Conservation (phyloP, 2,329 filamentous ascomycete species). For the Westerdykella ornata region DNA sequence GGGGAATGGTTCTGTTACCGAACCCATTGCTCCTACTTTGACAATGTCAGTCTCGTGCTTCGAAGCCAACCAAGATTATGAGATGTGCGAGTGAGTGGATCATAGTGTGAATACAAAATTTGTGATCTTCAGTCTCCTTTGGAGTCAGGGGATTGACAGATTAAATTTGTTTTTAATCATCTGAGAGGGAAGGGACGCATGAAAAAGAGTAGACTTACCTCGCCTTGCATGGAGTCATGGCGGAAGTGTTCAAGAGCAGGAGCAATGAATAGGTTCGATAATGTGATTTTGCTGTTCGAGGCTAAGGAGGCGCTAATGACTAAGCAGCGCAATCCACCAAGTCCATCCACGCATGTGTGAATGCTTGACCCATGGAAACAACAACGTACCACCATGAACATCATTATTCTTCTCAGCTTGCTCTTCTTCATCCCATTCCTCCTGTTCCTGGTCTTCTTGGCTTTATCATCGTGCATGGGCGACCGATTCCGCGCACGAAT, state of each 20-base stretch:
- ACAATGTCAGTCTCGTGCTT: slow-evolving; percentile 4
- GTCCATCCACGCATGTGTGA: too few species aligned
- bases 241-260: slow-evolving; percentile 6
- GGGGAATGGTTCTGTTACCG: slow-evolving; percentile 55
- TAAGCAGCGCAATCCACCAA: background rate
- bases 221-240: slow-evolving; percentile 34
- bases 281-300: slow-evolving; percentile 1
- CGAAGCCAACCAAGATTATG: slow-evolving; percentile 6
- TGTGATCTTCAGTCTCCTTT: slow-evolving; percentile 48
- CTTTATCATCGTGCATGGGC: slow-evolving; percentile 51
- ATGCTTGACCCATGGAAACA: too few species aligned
- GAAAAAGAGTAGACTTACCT: slow-evolving; percentile 20
- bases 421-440: slow-evolving; percentile 33
- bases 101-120: slow-evolving; percentile 39
- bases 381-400: slow-evolving; percentile 23
- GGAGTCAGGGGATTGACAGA: slow-evolving; percentile 81
- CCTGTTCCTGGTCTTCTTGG: slow-evolving; percentile 44
- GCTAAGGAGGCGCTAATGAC: background rate
- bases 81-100: slow-evolving; percentile 11
- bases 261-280: background rate
- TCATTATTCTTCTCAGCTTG: slow-evolving; percentile 27
- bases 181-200: slow-evolving; percentile 4
- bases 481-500: slow-evolving; percentile 44
- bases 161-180: slow-evolving; percentile 63
- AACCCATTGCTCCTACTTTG: slow-evolving; percentile 29